A percentile compares a stretch with the other conserved stretches of the same genome.
Conservation (phyloP, 116 monocot genomes). For the Posidonia oceanica region DNA sequence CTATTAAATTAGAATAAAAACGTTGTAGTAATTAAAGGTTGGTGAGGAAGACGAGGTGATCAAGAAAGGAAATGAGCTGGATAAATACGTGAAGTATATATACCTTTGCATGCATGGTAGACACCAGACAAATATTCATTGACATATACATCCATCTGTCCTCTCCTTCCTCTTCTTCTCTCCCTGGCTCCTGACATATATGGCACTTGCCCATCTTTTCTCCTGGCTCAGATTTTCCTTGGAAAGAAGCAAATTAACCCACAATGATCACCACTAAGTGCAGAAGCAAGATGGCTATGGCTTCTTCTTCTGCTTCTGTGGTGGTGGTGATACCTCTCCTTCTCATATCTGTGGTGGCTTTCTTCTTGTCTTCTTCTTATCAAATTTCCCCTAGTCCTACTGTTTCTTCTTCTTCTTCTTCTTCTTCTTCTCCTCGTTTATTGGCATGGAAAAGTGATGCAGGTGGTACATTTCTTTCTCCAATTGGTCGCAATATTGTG, state of each 20-base stretch:
- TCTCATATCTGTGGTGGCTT: not conserved
- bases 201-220: not conserved
- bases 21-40: too few species aligned
- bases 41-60: too few species aligned
- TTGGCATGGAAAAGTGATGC: not conserved
- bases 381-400: not conserved
- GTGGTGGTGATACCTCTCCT: not conserved
- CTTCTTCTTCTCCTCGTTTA: not conserved
- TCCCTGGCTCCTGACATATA: not conserved
- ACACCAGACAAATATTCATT: not conserved
- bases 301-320: not conserved
- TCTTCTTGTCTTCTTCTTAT: not conserved
- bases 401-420: not conserved
- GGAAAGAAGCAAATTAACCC: not conserved
- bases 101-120: not conserved
- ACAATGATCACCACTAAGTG: not conserved
- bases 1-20: too few species aligned
- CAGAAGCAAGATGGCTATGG: not conserved
- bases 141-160: not conserved
- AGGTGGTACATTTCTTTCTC: not conserved
- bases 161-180: not conserved
- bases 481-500: not conserved
- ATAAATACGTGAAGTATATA: not conserved
- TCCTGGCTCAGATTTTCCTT: not conserved
- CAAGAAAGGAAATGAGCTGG: too few species aligned